These are phyloP conservation scores for Betula pendula DNA, from an alignment of 306 rosid species.

Conservation along the genomic window DNA sequence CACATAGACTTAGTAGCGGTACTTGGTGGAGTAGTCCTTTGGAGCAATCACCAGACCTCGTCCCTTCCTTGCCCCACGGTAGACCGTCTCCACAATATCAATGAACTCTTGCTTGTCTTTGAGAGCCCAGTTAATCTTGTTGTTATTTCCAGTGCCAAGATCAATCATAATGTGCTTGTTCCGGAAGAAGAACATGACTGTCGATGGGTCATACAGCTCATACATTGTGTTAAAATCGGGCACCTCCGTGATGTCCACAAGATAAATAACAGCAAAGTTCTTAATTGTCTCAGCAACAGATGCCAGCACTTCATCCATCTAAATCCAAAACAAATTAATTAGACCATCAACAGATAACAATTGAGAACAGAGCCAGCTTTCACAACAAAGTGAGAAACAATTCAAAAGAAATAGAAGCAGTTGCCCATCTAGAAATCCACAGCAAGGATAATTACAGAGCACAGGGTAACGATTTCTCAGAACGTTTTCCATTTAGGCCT, in stretches of 20 bases:
- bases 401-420: background rate
- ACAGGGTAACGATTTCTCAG: background rate
- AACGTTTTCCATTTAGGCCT: background rate
- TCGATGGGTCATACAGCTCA: conserved; percentile 86
- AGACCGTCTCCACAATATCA: conserved; percentile 81
- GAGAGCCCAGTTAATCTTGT: conserved; percentile 97
- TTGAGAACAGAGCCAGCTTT: background rate
- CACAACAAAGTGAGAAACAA: background rate
- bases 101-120: conserved; percentile 98
- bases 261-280: conserved; percentile 88
- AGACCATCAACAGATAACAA: conserved; percentile 2
- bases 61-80: conserved; percentile 88
- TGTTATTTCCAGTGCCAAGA: conserved; percentile 97
- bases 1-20: conserved; percentile 61
- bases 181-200: conserved; percentile 93
- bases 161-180: conserved; percentile 98
- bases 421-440: background rate
- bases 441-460: background rate
- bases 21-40: conserved; percentile 94
- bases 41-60: conserved; percentile 96
- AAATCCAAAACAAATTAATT: background rate
- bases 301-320: conserved; percentile 96
- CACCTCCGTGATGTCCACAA: conserved; percentile 93
- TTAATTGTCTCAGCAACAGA: conserved; percentile 86
- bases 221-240: conserved; percentile 99